Conservation (phyloP, 2,329 filamentous ascomycete genomes). For the Ophiostoma montium region DNA sequence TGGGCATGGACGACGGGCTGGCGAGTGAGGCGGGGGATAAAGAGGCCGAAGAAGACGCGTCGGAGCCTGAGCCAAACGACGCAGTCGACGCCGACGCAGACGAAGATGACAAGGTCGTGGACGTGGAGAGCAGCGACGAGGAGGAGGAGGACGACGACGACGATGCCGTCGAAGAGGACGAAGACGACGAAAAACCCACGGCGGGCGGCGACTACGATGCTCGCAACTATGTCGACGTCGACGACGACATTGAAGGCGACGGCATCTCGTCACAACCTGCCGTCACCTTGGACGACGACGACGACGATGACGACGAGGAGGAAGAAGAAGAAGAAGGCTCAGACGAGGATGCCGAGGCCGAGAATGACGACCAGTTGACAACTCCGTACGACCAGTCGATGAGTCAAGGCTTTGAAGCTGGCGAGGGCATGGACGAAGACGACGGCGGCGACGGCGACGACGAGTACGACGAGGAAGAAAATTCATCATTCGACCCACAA, state of each 20-base stretch:
- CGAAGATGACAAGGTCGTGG: conserved; percentile 16
- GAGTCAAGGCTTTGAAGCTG: neutral
- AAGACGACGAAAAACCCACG: conserved; percentile 8
- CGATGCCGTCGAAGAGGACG: conserved; percentile 9
- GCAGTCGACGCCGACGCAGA: conserved; percentile 9
- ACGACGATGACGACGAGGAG: conserved; percentile 9
- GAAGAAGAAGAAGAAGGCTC: neutral
- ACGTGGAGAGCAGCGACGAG: conserved; percentile 9
- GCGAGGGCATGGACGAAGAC: neutral
- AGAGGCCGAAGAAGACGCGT: conserved; percentile 15
- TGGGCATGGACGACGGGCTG: conserved; percentile 12
- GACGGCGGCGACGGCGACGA: neutral
- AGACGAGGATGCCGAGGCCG: neutral
- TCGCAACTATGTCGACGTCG: conserved; percentile 19
- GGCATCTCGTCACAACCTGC: conserved; percentile 6
- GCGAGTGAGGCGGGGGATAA: conserved; percentile 21
- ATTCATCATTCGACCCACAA: too few species aligned
- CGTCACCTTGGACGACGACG: conserved; percentile 11
- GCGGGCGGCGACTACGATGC: conserved; percentile 19
- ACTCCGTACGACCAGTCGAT: neutral
- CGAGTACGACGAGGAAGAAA: neutral
- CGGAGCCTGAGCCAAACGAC: conserved; percentile 12
- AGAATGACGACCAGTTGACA: neutral
- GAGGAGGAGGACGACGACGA: conserved; percentile 3
- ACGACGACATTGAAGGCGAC: conserved; percentile 17